Base-by-base conservation (phyloP, 2,329 filamentous ascomycete genomes). In the Hyphodiscus sp. region DNA sequence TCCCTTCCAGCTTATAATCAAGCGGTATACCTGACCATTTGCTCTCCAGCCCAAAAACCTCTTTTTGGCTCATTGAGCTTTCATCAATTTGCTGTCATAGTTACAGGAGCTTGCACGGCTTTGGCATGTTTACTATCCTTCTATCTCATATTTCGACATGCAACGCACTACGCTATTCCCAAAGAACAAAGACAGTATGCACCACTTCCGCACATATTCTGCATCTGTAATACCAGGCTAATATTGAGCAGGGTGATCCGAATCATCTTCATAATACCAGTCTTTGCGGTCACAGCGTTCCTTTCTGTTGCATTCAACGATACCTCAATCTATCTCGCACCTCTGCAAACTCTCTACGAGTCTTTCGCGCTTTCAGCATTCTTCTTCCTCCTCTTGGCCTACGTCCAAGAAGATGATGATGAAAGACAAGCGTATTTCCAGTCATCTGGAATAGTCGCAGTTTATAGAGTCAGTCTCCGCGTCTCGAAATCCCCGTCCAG, bases 351-450 rank as follows among this genome's bases (percentile, higher is more conserved):
- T 20, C 54, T 73, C 6, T 67, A 71, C 54, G 69, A 76, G 61
- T 63, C 68, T 4, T 60, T 73, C 26, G 71, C 73, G 10, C 60
- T 77, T 1, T 69, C 67, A n/a, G 66, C 67, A 11, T 76, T 76
- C 59, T 74, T 74, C 56, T 64, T 76, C 10, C 67, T 76, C 26
- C 64, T 76, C 41, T 73, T 70, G 58, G 71, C 73, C 45, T 74
- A 69, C 47, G 61, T 76, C 4, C 70, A 64, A 8, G 68, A 71
- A 2, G 67, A 68, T 45, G 60, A 68, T 16, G 53, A 61, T 11
- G 64, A 64, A 19, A 65, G 69, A 8, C 67, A 68, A 9, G 57
- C 67, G 20, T 74, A 72, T 60, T 70, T 75, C 52, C 59, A 67
- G 4, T 66, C 19, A 2, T 49, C 49, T 19, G 60, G 50, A 46